Evolutionary conservation across 2,329 filamentous ascomycete species (phyloP), one percentile per base, ranked within the genome.

Genomic region (Arachnopeziza araneosa): DNA sequence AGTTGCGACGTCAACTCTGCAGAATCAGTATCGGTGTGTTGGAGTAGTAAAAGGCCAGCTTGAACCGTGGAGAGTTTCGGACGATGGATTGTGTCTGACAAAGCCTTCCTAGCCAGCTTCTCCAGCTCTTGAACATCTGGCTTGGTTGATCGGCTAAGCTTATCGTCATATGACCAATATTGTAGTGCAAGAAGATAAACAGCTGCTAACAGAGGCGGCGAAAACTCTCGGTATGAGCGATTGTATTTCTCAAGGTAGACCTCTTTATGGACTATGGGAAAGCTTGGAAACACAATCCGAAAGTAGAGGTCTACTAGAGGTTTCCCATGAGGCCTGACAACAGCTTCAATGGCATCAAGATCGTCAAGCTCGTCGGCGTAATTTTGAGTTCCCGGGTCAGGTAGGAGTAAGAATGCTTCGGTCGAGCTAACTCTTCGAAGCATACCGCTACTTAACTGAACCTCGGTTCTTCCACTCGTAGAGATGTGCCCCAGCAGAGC

Each of bases 371-470:
- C 68, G 48, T 68, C 68, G 3, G 61, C 56, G 70, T 87, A 83
- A 30, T 87, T 86, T 58, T 86, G 83, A 6, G 89, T 90, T 70
- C 83, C 83, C 65, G 82, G 80, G 75, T 93, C 90, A 56, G 88
- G 86, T 59, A 91, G 78, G 76, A 91, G 85, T 70, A 91, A 80
- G 76, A 93, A 93, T 56, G 87, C 91, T 71, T 91, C 88, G 73
- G 83, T 75, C 55, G 88, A 85, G 74, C 87, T 89, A 65, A 93
- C 89, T 73, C 88, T 87, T 68, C 90, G 83, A 60, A 93, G 81
- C 6, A 80, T 83, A 30, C 84, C 83, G 62, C 82, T 78, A 50
- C 86, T 80, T 58, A 90, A 80, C n/a, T 87, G 83, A 68, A 87
- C 90, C 75, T 93, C 89, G 75, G 91, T 88, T 69, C 87, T 86